Evolutionary conservation across 257 asterid genomes (phyloP).

Genomic region (Lithospermum erythrorhizon): DNA sequence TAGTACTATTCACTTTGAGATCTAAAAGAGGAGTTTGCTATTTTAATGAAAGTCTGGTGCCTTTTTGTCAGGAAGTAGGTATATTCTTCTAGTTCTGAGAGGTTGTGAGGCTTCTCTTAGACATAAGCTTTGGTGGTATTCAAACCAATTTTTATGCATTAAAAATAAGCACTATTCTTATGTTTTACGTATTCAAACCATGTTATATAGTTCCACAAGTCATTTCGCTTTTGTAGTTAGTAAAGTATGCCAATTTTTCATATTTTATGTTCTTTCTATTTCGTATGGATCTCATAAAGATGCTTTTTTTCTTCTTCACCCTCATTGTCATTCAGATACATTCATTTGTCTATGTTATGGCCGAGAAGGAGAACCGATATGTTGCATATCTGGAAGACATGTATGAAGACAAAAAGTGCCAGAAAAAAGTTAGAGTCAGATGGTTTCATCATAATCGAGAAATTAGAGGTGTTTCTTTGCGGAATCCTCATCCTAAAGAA

Average conservation of each 20-base stretch:
- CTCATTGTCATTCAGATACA: conserved; percentile 42
- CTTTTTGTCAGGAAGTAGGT: no score
- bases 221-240: no score
- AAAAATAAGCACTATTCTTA: no score
- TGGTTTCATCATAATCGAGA: conserved; percentile 92
- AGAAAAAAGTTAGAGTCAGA: conserved; percentile 90
- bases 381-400: conserved; percentile 90
- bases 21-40: no score
- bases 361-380: conserved; percentile 76
- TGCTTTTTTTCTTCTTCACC: neutral
- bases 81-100: no score
- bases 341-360: conserved; percentile 91
- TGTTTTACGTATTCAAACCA: neutral
- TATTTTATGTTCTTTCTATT: neutral
- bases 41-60: no score
- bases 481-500: conserved; percentile 75
- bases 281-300: neutral
- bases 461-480: conserved; percentile 61
- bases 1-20: neutral
- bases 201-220: neutral
- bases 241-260: neutral
- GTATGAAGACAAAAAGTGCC: conserved; percentile 94
- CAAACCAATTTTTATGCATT: neutral
- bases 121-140: neutral
- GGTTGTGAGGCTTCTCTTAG: neutral